These are phyloP conservation scores for Metschnikowia henanensis DNA, from an alignment of 805 yeast species.

Conservation along the genomic window DNA sequence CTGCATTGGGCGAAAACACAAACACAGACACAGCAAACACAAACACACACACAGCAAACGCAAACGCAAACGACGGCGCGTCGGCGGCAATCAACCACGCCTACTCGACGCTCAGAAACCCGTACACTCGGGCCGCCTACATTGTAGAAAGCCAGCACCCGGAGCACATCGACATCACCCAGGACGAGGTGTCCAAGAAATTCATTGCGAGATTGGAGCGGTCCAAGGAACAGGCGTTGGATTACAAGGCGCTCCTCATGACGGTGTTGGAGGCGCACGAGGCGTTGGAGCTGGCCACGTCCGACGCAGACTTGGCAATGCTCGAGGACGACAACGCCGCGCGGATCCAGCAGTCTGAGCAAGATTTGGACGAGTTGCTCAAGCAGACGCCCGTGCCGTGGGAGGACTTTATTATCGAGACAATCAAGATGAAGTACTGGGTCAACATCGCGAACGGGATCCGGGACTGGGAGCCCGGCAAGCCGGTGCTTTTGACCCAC, in stretches of 20 bases:
- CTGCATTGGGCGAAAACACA: too few species aligned
- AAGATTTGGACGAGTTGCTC: slow-evolving; percentile 48
- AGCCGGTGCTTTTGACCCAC: slow-evolving; percentile 64
- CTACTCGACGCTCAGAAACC: slow-evolving; percentile 66
- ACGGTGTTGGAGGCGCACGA: slow-evolving; percentile 85
- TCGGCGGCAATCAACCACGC: slow-evolving; percentile 70
- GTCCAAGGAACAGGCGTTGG: slow-evolving; percentile 32
- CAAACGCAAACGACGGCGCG: slow-evolving; percentile 6
- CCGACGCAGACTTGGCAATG: slow-evolving; percentile 54
- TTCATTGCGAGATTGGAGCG: slow-evolving; percentile 43
- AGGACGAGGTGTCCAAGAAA: slow-evolving; percentile 53
- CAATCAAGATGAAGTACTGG: slow-evolving; percentile 83
- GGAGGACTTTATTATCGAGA: slow-evolving; percentile 60
- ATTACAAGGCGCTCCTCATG: slow-evolving; percentile 61
- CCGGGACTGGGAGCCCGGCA: slow-evolving; percentile 76
- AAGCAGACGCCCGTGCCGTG: slow-evolving; percentile 41
- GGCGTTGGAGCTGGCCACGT: slow-evolving; percentile 63
- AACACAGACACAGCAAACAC: slow-evolving; percentile 1
- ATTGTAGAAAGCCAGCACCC: slow-evolving; percentile 38
- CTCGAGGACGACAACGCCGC: slow-evolving; percentile 56
- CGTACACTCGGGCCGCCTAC: slow-evolving; percentile 57
- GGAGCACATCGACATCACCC: slow-evolving; percentile 47
- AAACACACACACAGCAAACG: not conserved
- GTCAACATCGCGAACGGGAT: slow-evolving; percentile 70
- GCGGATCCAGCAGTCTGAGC: slow-evolving; percentile 50